phyloP scores from a whole-genome alignment of 1,284 basidiomycete species.

The Vanrija humicola region DNA sequence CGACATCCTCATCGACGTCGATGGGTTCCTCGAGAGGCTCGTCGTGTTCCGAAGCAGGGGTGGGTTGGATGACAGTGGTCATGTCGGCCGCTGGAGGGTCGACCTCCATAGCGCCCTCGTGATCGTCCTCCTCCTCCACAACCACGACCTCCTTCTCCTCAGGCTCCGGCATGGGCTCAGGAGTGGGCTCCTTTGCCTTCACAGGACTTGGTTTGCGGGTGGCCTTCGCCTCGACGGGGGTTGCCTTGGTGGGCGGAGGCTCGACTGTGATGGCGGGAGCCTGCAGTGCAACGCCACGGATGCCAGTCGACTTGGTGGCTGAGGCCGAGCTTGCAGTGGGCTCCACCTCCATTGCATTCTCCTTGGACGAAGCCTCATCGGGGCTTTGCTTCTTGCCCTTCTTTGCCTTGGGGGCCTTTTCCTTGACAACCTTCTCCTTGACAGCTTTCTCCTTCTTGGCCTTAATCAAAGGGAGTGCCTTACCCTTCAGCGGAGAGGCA shows the following conservation, averaged over 20 bases:
- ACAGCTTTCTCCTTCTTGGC: conserved; percentile 6
- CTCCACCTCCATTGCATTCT: conserved; percentile 2
- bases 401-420: conserved; percentile 7
- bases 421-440: conserved; percentile 7
- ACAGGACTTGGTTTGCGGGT: not conserved
- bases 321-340: conserved; percentile 25
- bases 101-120: not conserved
- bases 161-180: not conserved
- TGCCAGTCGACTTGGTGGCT: not conserved
- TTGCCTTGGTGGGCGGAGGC: not conserved
- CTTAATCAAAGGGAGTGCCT: not conserved
- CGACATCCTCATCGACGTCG: not conserved
- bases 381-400: not conserved
- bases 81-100: not conserved
- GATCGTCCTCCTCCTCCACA: too few relatives aligned
- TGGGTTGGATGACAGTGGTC: not conserved
- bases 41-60: too few relatives aligned
- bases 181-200: not conserved
- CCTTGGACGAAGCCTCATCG: not conserved
- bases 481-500: conserved; percentile 9
- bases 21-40: conserved; percentile 6
- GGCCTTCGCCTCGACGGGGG: not conserved
- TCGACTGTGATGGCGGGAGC: not conserved
- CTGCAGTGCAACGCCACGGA: not conserved
- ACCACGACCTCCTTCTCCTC: not conserved